Evolutionary conservation across 129 eudicot genomes (phyloP), one percentile per base, ranked within the genome.

Genomic region (Pittosporum tobira): DNA sequence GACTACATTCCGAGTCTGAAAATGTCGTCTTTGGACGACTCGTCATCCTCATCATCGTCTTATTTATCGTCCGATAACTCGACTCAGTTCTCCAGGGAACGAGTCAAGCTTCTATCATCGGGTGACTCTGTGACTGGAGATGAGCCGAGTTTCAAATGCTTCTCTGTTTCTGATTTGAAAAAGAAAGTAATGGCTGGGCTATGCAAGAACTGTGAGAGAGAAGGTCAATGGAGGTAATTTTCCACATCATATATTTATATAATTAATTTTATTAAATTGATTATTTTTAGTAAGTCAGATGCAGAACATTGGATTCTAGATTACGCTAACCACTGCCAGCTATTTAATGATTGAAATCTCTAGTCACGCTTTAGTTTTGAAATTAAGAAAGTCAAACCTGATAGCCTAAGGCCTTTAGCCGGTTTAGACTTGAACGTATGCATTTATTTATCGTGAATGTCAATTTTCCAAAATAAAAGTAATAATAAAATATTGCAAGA

Each of bases 151-250:
- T 81, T 83, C 50, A 83, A 77, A 77, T 93, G 99, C 54, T 93
- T 93, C 59, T 93, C 96, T n/a, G 96, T 87, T 10, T 81, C 96
- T 22, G 96, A 93, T 76, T 77, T 93, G 85, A 93, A 87, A 82
- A 93, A 81, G 71, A 93, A 93, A 30, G 83, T 93, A 42, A 63
- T 81, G 70, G 84, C 94, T 38, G 87, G 99, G 0, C 68, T 87
- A 28, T 61, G 65, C 10, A 84, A 77, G 72, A 79, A 73, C 51
- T 74, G 73, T 51, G 91, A 93, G 19, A 83, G 71, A 55, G 82
- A 83, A 73, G 96, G 94, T 23, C 94, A 83, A 63, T 93, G 99
- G 99, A 93, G 99, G 99, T 93, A 79, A 76, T 60, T 74, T 71
- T n/a, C 25, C 43, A 51, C 12, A 9, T 2, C n/a, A 27, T 28